phyloP scores from a whole-genome alignment of 106 monocot species.

The Phalaenopsis equestris region DNA sequence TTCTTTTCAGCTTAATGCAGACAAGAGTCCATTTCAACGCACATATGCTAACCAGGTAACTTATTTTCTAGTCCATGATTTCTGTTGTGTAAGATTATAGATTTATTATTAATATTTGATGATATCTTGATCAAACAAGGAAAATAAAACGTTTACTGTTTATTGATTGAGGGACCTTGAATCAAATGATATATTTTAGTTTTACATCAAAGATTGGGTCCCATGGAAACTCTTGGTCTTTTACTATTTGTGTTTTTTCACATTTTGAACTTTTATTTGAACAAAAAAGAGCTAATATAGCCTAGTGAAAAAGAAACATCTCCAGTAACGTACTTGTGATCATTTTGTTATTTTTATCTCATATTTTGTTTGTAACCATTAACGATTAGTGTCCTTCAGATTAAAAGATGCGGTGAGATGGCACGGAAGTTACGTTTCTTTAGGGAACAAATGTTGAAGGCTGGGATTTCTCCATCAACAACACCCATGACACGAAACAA shows the following conservation, averaged over 20 bases:
- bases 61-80: not conserved
- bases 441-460: constrained; percentile 85
- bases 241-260: not conserved
- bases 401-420: constrained; percentile 97
- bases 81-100: constrained; percentile 2
- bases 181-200: not conserved
- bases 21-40: constrained; percentile 94
- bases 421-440: constrained; percentile 84
- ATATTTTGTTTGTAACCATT: not conserved
- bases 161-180: not conserved
- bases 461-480: constrained; percentile 54
- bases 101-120: not conserved
- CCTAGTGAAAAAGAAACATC: not conserved
- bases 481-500: constrained; percentile 25
- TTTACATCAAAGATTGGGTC: not conserved
- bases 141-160: not conserved
- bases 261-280: not conserved
- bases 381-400: constrained; percentile 29
- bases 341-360: not conserved
- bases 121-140: not conserved
- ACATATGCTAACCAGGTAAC: constrained; percentile 89
- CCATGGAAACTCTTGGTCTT: not conserved
- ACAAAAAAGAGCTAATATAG: not conserved
- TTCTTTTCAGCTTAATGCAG: constrained; percentile 79
- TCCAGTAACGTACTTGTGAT: not conserved